Conservation (phyloP, 2,329 filamentous ascomycete species). For the Emmonsiellopsis sp. region DNA sequence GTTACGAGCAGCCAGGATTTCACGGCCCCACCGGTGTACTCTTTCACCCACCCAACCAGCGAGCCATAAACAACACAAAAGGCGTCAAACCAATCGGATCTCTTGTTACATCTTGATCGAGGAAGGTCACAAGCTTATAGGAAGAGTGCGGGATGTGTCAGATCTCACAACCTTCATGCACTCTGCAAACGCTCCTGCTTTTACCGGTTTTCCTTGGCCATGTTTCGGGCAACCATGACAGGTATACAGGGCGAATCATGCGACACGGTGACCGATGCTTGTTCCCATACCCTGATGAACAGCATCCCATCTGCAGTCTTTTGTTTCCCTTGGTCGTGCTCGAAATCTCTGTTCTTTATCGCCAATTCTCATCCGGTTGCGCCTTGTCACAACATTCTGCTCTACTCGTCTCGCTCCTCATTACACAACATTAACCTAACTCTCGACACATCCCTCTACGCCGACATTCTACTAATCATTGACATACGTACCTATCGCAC, state of each 20-base stretch:
- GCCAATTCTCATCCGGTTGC: neutral
- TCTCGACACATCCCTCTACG: neutral
- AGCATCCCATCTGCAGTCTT: neutral
- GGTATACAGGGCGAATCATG: neutral
- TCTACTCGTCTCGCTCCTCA: neutral
- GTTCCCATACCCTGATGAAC: neutral
- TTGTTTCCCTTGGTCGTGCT: neutral
- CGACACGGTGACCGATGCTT: conserved; percentile 2
- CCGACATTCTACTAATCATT: neutral
- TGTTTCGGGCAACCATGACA: neutral
- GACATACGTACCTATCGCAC: neutral
- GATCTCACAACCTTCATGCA: neutral
- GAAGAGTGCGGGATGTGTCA: neutral
- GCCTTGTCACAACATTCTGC: neutral
- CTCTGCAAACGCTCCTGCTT: neutral
- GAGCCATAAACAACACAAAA: conserved; percentile 11
- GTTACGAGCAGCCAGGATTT: conserved; percentile 1
- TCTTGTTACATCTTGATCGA: neutral
- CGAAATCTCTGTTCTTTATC: neutral
- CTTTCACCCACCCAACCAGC: conserved; percentile 20
- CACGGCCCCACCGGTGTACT: conserved; percentile 20
- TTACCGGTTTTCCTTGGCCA: neutral
- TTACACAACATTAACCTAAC: neutral
- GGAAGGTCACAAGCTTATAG: neutral
- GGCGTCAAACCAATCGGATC: neutral